Conservation (phyloP, 257 asterid genomes). For the Ballota nigra region DNA sequence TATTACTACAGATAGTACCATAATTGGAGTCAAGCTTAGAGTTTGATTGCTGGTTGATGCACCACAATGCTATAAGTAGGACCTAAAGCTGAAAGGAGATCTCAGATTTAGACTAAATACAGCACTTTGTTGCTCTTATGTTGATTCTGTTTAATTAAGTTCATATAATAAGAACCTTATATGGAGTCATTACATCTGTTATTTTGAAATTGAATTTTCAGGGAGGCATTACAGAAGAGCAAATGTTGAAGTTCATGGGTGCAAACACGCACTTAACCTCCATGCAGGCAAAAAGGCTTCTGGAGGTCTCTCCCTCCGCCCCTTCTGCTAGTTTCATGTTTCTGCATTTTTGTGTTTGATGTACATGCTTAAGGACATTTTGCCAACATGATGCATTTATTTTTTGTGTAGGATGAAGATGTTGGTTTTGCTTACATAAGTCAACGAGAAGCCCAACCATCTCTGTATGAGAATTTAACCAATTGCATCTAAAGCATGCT, state of each 20-base stretch:
- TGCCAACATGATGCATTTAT: constrained; percentile 5
- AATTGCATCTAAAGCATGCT: constrained; percentile 19
- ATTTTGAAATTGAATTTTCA: constrained; percentile 30
- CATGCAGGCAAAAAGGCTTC: constrained; percentile 65
- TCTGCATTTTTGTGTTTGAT: not conserved
- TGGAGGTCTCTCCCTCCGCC: constrained; percentile 56
- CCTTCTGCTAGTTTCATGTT: not conserved
- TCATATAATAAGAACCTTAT: not conserved
- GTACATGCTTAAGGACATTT: constrained; percentile 12
- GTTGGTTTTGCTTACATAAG: constrained; percentile 92
- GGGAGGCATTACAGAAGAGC: constrained; percentile 99
- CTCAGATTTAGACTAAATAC: constrained; percentile 2
- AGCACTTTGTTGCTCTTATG: not conserved
- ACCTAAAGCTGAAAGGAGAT: not conserved
- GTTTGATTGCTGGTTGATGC: not conserved
- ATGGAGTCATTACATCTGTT: not conserved
- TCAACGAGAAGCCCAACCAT: constrained; percentile 92
- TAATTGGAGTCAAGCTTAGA: not conserved
- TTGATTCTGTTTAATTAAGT: constrained; percentile 4
- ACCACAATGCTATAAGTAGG: not conserved
- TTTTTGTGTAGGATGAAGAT: constrained; percentile 66
- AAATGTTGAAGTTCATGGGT: constrained; percentile 94
- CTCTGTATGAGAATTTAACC: constrained; percentile 61
- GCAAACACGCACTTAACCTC: constrained; percentile 77
- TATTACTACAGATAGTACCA: constrained; percentile 10